Conservation (phyloP, 805 yeast genomes). For the Saccharomyces eubayanus region DNA sequence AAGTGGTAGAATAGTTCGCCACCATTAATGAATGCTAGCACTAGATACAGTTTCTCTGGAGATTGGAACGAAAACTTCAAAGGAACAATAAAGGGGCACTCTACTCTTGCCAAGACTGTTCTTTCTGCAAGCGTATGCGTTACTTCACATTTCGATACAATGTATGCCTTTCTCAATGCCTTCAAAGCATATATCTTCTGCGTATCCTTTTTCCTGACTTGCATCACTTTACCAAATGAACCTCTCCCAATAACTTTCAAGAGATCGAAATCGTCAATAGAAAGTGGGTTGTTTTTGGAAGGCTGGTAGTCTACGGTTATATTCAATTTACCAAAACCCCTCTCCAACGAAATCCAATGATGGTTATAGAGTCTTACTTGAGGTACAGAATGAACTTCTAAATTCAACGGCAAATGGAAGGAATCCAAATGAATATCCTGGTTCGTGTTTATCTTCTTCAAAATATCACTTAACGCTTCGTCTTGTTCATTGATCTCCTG, state of each 20-base stretch:
- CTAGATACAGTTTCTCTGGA: constrained; percentile 81
- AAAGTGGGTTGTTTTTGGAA: constrained; percentile 51
- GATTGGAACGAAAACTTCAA: constrained; percentile 89
- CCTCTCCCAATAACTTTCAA: constrained; percentile 95
- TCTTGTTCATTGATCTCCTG: constrained; percentile 16
- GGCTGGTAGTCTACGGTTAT: constrained; percentile 62
- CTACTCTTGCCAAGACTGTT: constrained; percentile 83
- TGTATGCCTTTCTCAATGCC: constrained; percentile 85
- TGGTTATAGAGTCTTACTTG: constrained; percentile 57
- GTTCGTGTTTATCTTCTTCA: constrained; percentile 30
- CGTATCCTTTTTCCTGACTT: constrained; percentile 89
- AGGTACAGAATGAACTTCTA: constrained; percentile 39
- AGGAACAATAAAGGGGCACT: constrained; percentile 91
- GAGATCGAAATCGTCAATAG: constrained; percentile 84
- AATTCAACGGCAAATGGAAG: constrained; percentile 48
- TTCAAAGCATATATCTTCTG: constrained; percentile 88
- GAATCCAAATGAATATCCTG: constrained; percentile 73
- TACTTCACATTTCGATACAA: constrained; percentile 86
- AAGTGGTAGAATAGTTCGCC: constrained; percentile 92
- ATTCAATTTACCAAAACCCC: constrained; percentile 43
- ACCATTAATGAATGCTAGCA: constrained; percentile 86
- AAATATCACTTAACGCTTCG: constrained; percentile 16
- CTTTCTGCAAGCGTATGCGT: constrained; percentile 93
- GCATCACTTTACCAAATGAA: constrained; percentile 97
- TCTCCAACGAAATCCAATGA: constrained; percentile 38